A percentile compares a stretch with the other conserved stretches of the same genome.
These are phyloP conservation scores for Vitis rotundifolia DNA, from an alignment of 164 flowering plant genomes.

Conservation along the genomic window DNA sequence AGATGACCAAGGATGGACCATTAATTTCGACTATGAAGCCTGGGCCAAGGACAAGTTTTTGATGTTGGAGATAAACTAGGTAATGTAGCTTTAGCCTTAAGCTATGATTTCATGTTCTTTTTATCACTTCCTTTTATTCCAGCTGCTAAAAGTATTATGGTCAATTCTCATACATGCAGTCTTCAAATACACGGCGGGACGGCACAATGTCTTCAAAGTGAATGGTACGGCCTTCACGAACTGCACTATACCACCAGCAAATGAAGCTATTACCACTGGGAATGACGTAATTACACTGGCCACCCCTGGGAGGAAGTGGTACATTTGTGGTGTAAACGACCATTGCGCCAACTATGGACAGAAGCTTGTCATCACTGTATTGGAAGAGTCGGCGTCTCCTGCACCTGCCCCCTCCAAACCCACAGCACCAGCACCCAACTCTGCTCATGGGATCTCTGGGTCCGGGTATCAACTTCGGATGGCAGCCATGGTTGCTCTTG, in stretches of 20 bases:
- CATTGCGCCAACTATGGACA: not conserved
- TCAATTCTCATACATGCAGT: not conserved
- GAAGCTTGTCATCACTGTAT: constrained; percentile 5
- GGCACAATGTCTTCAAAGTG: constrained; percentile 11
- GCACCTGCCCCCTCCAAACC: no score
- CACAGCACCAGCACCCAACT: no score
- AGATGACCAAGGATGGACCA: constrained; percentile 21
- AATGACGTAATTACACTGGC: not conserved
- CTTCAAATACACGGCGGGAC: not conserved
- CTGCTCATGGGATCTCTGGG: no score
- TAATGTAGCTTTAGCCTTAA: not conserved
- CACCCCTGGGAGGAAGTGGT: constrained; percentile 11
- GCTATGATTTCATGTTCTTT: not conserved
- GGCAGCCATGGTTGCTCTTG: no score
- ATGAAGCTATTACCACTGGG: not conserved
- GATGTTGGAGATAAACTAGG: constrained; percentile 17
- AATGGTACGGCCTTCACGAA: not conserved
- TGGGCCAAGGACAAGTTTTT: constrained; percentile 17
- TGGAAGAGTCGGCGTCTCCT: not conserved
- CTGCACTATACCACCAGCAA: not conserved
- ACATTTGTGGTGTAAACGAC: constrained; percentile 8
- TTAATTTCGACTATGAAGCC: constrained; percentile 10
- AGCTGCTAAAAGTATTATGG: not conserved
- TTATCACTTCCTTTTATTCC: not conserved
- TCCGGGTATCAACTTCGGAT: no score